Conservation (phyloP, 2,329 filamentous ascomycete genomes). For the Metarhizium robertsii region DNA sequence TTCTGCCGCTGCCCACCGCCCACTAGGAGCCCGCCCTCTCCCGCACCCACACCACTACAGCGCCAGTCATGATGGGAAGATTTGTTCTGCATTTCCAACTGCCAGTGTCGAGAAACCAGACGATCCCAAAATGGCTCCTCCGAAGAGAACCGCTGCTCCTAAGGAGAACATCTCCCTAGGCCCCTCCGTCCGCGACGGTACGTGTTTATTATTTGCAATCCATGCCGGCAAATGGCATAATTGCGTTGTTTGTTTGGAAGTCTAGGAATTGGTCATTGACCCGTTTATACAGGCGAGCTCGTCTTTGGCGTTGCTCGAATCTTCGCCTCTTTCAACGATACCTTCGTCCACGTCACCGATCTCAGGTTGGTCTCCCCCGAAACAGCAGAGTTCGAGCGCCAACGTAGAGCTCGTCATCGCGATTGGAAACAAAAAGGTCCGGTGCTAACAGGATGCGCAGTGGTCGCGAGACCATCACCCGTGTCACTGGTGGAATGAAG, state of each 20-base stretch:
- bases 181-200: constrained; percentile 92
- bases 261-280: constrained; percentile 8
- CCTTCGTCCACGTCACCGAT: constrained; percentile 99
- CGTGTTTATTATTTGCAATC: constrained; percentile 10
- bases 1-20: constrained; percentile 31
- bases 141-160: constrained; percentile 79
- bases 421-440: background rate
- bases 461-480: constrained; percentile 99
- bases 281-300: constrained; percentile 62
- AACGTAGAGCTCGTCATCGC: background rate
- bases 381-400: background rate
- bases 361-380: constrained; percentile 58
- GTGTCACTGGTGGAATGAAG: constrained; percentile 99
- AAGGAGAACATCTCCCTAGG: constrained; percentile 99
- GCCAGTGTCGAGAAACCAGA: constrained; percentile 26
- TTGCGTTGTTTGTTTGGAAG: background rate
- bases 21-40: constrained; percentile 11
- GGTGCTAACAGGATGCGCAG: constrained; percentile 38
- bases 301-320: constrained; percentile 98
- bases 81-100: constrained; percentile 21
- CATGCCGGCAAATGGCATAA: background rate
- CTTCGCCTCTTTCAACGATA: constrained; percentile 88
- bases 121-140: constrained; percentile 64
- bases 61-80: constrained; percentile 15
- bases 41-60: constrained; percentile 14